These are phyloP conservation scores for Barnettozyma californica DNA, from an alignment of 805 yeast genomes.

Conservation along the genomic window DNA sequence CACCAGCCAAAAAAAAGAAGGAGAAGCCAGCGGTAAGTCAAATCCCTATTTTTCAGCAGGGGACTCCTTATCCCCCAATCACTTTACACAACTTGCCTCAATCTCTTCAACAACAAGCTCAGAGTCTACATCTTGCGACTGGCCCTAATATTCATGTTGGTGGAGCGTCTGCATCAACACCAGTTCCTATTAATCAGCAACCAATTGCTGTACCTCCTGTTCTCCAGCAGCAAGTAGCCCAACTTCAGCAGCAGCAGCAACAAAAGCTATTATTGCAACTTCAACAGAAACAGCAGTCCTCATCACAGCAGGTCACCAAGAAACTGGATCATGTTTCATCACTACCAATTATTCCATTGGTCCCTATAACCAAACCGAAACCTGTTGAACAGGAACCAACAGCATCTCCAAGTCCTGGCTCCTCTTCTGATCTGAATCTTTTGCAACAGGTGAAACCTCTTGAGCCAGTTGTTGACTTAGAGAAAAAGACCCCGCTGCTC, in stretches of 20 bases:
- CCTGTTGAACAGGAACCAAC: not conserved
- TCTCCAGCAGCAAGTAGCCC: conserved; percentile 19
- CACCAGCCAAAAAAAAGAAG: conserved; percentile 22
- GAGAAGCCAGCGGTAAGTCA: conserved; percentile 19
- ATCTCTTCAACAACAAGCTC: conserved; percentile 18
- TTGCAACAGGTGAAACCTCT: conserved; percentile 20
- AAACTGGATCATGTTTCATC: not conserved
- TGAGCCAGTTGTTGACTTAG: conserved; percentile 19
- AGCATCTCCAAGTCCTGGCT: not conserved
- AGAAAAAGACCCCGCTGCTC: conserved; percentile 19
- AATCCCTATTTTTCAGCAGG: conserved; percentile 21
- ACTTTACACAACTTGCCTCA: conserved; percentile 10
- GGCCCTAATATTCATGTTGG: conserved; percentile 4
- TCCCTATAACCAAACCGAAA: not conserved
- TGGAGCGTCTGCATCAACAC: not conserved
- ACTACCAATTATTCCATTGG: not conserved
- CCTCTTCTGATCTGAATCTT: not conserved
- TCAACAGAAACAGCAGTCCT: conserved; percentile 11
- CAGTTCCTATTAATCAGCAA: conserved; percentile 3
- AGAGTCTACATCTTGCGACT: conserved; percentile 2
- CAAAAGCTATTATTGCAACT: conserved; percentile 15
- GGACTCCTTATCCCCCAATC: conserved; percentile 16
- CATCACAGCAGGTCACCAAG: conserved; percentile 1
- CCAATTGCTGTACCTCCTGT: conserved; percentile 13
- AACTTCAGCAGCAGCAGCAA: conserved; percentile 22